Base-by-base conservation (phyloP, 2,329 filamentous ascomycete genomes). In the Teratosphaeria gauchensis region DNA sequence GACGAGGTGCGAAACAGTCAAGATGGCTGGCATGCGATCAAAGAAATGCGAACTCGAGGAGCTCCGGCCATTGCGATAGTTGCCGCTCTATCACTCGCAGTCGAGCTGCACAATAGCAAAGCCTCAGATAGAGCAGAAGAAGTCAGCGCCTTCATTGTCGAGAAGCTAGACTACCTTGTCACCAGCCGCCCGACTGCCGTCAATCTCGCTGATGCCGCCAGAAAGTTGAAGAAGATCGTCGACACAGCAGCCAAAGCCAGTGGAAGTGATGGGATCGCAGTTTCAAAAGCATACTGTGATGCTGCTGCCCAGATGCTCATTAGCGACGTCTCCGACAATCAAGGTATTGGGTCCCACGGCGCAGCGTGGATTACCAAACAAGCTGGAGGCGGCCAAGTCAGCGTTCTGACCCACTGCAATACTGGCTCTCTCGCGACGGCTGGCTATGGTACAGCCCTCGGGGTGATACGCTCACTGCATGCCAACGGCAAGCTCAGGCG, bases 61-160 rank as follows among this genome's bases (percentile, higher is more conserved):
- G 94, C 94, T 4, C 94, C 94, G 0, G 94, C 94, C 53, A 99
- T 99, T 72, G 94, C 94, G 52, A 97, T 99, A 64, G 94, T 99
- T n/a, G 94, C 94, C 24, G 89, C 89, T 21, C 82, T 99, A 35
- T 87, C 89, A 1, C 82, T 96, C 38, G 92, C 91, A 1, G 89
- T 96, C 8, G 92, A 97, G 73, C 76, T 97, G 8, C 78, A 84
- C 55, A 82, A 82, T 7, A 80, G 66, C 16, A 78, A 77, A 63
- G 52, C 16, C 24, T 76, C 82, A 1, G 62, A 74, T 35, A 73
- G 77, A 3, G 80, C 83, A 0, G 84, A 88, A 54, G 82, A 88
- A 55, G 83, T 92, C 52, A 75, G 75, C 56, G 66, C 81, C 1
- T 88, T 89, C 71, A 89, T 96, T 63, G 78, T 86, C 59, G 79